These are phyloP conservation scores for Fistulifera pelliculosa DNA, from an alignment of 108 stramenopile genomes.

Conservation along the genomic window DNA sequence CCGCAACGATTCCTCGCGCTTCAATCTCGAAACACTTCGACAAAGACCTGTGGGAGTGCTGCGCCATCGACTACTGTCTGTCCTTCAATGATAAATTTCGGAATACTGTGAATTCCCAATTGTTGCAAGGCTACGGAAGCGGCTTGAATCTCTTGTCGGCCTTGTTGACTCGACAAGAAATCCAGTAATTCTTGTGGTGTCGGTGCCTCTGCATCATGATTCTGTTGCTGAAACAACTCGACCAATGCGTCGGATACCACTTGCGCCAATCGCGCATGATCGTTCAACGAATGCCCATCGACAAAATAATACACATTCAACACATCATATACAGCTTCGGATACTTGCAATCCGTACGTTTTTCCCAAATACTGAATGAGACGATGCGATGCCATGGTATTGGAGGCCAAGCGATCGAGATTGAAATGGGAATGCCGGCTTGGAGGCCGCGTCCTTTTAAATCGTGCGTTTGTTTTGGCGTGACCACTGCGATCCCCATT, in stretches of 20 bases:
- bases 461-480: conserved; percentile 64
- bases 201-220: background rate
- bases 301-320: conserved; percentile 76
- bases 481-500: conserved; percentile 82
- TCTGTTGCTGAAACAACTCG: conserved; percentile 16
- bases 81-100: conserved; percentile 82
- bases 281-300: conserved; percentile 47
- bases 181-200: conserved; percentile 30
- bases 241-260: conserved; percentile 33
- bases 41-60: conserved; percentile 46
- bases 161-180: conserved; percentile 62
- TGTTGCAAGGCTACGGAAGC: conserved; percentile 34
- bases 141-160: conserved; percentile 51
- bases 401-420: conserved; percentile 69
- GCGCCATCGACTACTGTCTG: conserved; percentile 66
- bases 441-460: conserved; percentile 67
- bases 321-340: conserved; percentile 70
- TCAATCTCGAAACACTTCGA: conserved; percentile 67
- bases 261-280: conserved; percentile 43
- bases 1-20: conserved; percentile 29
- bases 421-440: conserved; percentile 83
- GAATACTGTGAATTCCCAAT: conserved; percentile 70
- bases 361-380: conserved; percentile 76
- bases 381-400: conserved; percentile 80
- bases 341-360: conserved; percentile 52